Evolutionary conservation across 805 yeast genomes (phyloP), one percentile per base, ranked within the genome.

Genomic region (Wickerhamiella kazuoi): DNA sequence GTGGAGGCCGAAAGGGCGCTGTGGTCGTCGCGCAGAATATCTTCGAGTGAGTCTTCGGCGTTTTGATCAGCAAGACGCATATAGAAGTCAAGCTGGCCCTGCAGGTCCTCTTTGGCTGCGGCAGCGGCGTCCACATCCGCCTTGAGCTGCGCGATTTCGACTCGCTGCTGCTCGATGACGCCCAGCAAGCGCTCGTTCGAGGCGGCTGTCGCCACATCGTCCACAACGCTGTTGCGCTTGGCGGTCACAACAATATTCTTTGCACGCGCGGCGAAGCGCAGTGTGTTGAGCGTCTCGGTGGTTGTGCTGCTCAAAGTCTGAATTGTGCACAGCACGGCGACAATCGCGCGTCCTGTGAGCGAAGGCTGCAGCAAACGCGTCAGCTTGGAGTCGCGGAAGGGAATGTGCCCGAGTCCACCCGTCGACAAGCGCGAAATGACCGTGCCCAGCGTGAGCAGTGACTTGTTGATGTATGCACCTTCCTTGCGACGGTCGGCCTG

Each of bases 331-430:
- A 87, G 65, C 4, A 90, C 77, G 38, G 82, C 73, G 14, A 87
- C 84, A 28, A 84, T 65, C 2, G 94, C 76, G 24, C 76, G 71
- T 1, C 97, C 97, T 23, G 90, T 77, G 29, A 87, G 64, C 0
- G 96, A 90, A 1, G 95, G 95, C 57, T 90, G 97, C 41, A 87
- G 61, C 24, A 87, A 61, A 42, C 98, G 64, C 0, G 98, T 87
- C 41, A 87, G 69, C 53, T 87, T 87, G 3, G 94, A 82, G 55
- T 87, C 97, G 54, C 98, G 65, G 59, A 82, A 87, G 0, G 96
- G 96, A 28, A 90, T 71, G 54, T 90, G 96, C 13, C 71, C 73
- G 18, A 55, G 54, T 28, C 56, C 50, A 16, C 56, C 52, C 14
- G 63, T 65, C 19, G 81, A 71, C 30, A 87, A 63, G 49, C 82